Conservation (phyloP, 2,329 filamentous ascomycete genomes). For the Sporothrix phasma region DNA sequence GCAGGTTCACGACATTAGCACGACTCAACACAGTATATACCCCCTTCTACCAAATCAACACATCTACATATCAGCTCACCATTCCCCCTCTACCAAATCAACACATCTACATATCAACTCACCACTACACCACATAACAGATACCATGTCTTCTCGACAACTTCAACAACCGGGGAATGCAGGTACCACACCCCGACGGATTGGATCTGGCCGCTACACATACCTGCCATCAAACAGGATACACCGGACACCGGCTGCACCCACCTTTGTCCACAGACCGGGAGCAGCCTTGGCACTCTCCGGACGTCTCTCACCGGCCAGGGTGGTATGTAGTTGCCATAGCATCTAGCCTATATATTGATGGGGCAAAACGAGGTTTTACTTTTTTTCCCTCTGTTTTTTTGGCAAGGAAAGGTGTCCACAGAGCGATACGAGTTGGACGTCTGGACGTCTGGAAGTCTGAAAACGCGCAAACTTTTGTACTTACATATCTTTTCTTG, state of each 20-base stretch:
- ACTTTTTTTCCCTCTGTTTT: background rate
- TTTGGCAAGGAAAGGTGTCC: background rate
- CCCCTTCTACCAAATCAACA: conserved; percentile 1
- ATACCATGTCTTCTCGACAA: background rate
- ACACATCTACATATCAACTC: background rate
- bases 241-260: background rate
- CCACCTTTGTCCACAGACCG: no score
- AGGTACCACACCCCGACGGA: background rate
- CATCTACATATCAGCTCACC: background rate
- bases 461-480: background rate
- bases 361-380: no score
- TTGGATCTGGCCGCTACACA: background rate
- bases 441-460: background rate
- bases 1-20: background rate
- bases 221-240: no score
- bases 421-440: background rate
- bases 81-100: background rate
- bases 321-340: background rate
- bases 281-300: no score
- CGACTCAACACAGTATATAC: background rate
- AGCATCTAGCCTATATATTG: background rate
- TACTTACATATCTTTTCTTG: background rate
- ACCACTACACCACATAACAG: background rate
- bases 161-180: background rate
- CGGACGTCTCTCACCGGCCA: no score